Evolutionary conservation across 2,329 filamentous ascomycete species (phyloP).

Genomic region (Aspergillus caelatus): DNA sequence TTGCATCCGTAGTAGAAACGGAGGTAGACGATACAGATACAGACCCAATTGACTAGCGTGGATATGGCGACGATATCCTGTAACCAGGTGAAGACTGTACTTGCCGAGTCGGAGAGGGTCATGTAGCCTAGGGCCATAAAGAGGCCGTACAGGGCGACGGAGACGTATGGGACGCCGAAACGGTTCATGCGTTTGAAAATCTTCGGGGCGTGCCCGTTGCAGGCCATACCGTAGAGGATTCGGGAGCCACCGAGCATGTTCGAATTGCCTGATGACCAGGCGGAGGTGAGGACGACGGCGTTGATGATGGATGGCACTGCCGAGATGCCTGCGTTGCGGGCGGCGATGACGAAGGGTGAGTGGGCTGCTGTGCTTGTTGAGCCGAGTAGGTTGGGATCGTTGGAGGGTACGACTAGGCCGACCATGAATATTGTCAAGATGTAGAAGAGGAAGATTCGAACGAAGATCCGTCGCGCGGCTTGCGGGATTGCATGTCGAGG

Average conservation of each 20-base stretch:
- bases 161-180: slow-evolving; percentile 49
- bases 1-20: slow-evolving; percentile 52
- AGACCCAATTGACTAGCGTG: slow-evolving; percentile 58
- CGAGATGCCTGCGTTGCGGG: slow-evolving; percentile 66
- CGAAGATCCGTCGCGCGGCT: slow-evolving; percentile 57
- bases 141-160: slow-evolving; percentile 43
- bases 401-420: slow-evolving; percentile 61
- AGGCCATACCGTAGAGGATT: slow-evolving; percentile 51
- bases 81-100: slow-evolving; percentile 65
- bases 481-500: slow-evolving; percentile 58
- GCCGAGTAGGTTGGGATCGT: slow-evolving; percentile 41
- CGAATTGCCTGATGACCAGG: slow-evolving; percentile 70
- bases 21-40: slow-evolving; percentile 58
- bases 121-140: slow-evolving; percentile 57
- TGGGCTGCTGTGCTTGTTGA: slow-evolving; percentile 33
- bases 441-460: slow-evolving; percentile 61
- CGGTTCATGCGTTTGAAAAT: slow-evolving; percentile 45
- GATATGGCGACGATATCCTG: slow-evolving; percentile 57
- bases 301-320: slow-evolving; percentile 75
- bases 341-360: slow-evolving; percentile 71
- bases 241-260: slow-evolving; percentile 60
- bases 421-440: slow-evolving; percentile 59
- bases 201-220: slow-evolving; percentile 56
- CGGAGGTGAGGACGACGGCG: slow-evolving; percentile 73
- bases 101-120: slow-evolving; percentile 59